Evolutionary conservation across 164 flowering plant species (phyloP), one percentile per base, ranked within the genome.

Genomic region (Vitis amurensis): DNA sequence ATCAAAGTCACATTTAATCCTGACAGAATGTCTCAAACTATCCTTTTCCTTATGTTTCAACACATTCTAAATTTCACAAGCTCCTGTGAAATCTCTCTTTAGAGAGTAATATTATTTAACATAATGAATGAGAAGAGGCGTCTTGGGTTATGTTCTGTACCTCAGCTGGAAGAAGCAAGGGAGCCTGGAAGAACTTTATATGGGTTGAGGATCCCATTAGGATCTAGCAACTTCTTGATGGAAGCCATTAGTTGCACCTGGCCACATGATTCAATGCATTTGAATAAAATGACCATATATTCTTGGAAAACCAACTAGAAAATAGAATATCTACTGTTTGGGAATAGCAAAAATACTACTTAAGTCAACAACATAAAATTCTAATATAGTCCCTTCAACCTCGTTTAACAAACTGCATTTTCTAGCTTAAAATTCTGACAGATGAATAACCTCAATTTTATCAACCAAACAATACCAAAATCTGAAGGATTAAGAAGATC

Each of bases 241-340:
- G 96, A 85, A 70, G 73, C 87, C 99, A 95, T 95, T 57, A 95
- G 68, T 71, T 85, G 87, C 50, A 95, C 97, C 99, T 95, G 84
- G 53, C 63, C 48, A 76, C 62, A 14, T 17, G n/a, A 50, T 27
- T 57, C 44, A n/a, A 11, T 55, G 29, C 7, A 11, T 61, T 71
- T 55, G 71, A 71, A 50, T 50, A 57, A 56, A 23, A n/a, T 37
- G 50, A 56, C 9, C 29, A 29, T 8, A 37, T 10, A 23, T 30
- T 23, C 62, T 50, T 30, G 19, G 49, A 53, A 50, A 14, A n/a
- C 53, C 31, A 49, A n/a, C 53, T 49, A 9, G 29, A 8, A 15
- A 44, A 44, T 15, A 44, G 59, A 50, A 63, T 16, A 16, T 15
- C 9, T 29, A 0, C 2, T 30, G 11, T 13, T 50, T 15, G 10